These are phyloP conservation scores for Neopestalotiopsis rosae DNA, from an alignment of 2,329 filamentous ascomycete genomes.

Conservation along the genomic window DNA sequence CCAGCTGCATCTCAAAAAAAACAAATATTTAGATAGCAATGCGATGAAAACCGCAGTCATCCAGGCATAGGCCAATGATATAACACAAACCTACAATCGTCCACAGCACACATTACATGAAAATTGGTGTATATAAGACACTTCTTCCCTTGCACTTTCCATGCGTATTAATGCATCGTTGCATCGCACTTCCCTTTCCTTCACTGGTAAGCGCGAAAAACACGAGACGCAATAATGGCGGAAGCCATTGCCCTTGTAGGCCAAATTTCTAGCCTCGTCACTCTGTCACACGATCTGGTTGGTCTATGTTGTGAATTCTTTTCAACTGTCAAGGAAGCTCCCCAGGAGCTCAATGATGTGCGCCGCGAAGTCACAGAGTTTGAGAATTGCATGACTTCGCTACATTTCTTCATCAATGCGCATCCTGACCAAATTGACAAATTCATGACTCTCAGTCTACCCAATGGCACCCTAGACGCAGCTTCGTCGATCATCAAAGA, in stretches of 20 bases:
- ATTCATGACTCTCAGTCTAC: not conserved
- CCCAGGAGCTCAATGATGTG: not conserved
- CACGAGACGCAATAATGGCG: not conserved
- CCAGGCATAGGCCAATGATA: too few species aligned
- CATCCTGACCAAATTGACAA: not conserved
- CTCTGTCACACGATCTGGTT: not conserved
- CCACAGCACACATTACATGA: too few species aligned
- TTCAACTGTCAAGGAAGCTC: not conserved
- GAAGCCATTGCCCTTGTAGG: not conserved
- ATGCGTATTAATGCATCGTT: too few species aligned
- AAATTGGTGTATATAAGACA: too few species aligned
- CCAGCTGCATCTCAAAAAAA: too few species aligned
- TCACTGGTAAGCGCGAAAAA: not conserved
- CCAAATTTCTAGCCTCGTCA: constrained; percentile 4
- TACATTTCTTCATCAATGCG: not conserved
- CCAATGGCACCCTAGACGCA: not conserved
- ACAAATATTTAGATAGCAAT: too few species aligned
- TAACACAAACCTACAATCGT: too few species aligned
- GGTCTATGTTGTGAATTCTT: not conserved
- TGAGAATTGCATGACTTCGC: not conserved
- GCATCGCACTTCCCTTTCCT: not conserved
- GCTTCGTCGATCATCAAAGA: not conserved
- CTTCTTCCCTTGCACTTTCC: too few species aligned
- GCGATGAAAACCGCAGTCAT: too few species aligned
- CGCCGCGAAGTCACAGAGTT: not conserved